These are phyloP conservation scores for Fusarium pseudocircinatum DNA, from an alignment of 2,329 filamentous ascomycete species.

Conservation along the genomic window DNA sequence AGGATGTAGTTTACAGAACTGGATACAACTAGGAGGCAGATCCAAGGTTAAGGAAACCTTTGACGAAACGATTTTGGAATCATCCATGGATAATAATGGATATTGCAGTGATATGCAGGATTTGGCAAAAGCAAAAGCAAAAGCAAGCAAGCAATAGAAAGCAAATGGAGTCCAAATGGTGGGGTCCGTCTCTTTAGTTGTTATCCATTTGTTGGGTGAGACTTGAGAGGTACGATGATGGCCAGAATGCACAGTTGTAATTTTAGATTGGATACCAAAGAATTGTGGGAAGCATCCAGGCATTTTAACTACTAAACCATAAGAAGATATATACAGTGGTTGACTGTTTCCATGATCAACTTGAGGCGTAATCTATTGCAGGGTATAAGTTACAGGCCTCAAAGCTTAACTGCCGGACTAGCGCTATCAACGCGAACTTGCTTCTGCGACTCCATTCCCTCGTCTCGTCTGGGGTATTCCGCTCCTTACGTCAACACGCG, in stretches of 20 bases:
- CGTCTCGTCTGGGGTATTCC: constrained; percentile 18
- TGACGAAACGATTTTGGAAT: constrained; percentile 49
- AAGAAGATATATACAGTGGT: neutral
- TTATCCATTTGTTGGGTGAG: neutral
- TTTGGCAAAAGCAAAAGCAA: constrained; percentile 2
- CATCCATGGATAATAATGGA: constrained; percentile 33
- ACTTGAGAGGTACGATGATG: neutral
- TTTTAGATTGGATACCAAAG: neutral
- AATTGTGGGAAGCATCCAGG: neutral
- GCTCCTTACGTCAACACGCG: constrained; percentile 31
- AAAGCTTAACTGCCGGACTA: constrained; percentile 24
- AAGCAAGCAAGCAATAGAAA: neutral
- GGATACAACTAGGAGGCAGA: constrained; percentile 80
- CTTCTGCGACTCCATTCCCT: constrained; percentile 32
- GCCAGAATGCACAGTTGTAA: neutral
- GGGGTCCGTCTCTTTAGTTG: constrained; percentile 19
- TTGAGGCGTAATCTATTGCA: neutral
- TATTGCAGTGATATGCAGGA: neutral
- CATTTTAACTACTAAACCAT: no score
- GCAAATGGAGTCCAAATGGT: constrained; percentile 18
- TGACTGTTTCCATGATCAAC: neutral
- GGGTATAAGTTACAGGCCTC: neutral
- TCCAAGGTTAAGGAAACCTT: constrained; percentile 65
- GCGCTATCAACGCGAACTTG: constrained; percentile 36
- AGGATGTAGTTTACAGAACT: constrained; percentile 72